These are phyloP conservation scores for Warburgia ugandensis DNA, from an alignment of 164 flowering plant species.

Conservation along the genomic window DNA sequence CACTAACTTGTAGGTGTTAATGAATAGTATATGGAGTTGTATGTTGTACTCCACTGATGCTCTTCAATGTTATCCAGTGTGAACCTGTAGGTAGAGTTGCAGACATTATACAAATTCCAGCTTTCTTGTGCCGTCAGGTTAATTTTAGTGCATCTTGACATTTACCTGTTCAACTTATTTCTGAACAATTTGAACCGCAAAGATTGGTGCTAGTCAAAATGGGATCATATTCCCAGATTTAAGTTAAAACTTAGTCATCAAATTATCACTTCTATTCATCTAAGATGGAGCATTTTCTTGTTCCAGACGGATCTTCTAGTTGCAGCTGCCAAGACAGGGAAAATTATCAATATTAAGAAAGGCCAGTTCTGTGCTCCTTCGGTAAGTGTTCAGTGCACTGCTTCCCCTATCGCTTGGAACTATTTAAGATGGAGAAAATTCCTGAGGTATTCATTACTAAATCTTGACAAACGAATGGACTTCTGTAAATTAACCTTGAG, in stretches of 20 bases:
- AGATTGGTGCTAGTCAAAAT: too few relatives aligned
- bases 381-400: conserved; percentile 59
- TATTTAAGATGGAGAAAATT: too few relatives aligned
- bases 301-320: conserved; percentile 98
- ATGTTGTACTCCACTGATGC: conserved; percentile 1
- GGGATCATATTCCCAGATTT: too few relatives aligned
- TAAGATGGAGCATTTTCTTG: conserved; percentile 8
- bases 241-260: neutral
- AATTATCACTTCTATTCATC: neutral
- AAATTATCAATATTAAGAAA: conserved; percentile 86
- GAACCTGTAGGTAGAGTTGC: conserved; percentile 90
- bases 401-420: too few relatives aligned
- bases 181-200: too few relatives aligned
- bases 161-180: neutral
- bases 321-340: conserved; percentile 97
- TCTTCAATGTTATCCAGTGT: conserved; percentile 41
- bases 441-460: too few relatives aligned
- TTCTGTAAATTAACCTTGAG: too few relatives aligned
- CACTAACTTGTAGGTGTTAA: too few relatives aligned
- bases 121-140: conserved; percentile 97
- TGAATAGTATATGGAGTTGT: neutral
- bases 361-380: conserved; percentile 98
- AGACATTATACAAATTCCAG: conserved; percentile 95
- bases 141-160: neutral
- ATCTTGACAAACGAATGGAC: too few relatives aligned